Conservation (phyloP, 305 asterid genomes). For the Fraxinus dipetala region DNA sequence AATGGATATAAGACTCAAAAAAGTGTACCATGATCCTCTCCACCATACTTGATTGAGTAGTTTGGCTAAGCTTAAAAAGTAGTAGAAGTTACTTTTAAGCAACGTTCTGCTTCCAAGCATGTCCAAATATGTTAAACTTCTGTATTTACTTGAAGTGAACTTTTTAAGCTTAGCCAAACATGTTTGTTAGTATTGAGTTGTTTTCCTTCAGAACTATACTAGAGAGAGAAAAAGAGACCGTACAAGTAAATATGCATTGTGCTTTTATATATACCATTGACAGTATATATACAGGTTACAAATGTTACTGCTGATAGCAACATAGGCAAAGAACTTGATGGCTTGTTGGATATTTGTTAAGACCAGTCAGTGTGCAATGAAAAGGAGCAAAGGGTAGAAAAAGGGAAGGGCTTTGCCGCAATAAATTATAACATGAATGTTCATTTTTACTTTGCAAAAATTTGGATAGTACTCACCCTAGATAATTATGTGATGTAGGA, state of each 20-base stretch:
- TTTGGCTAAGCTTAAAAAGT: neutral
- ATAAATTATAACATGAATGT: neutral
- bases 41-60: neutral
- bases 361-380: neutral
- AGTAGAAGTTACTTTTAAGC: neutral
- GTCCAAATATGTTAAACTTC: neutral
- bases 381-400: neutral
- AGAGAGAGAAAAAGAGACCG: neutral
- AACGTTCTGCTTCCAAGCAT: neutral
- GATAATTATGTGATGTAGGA: neutral
- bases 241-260: neutral
- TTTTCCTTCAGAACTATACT: neutral
- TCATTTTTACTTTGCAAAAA: neutral
- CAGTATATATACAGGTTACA: neutral
- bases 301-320: neutral
- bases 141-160: neutral
- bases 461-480: neutral
- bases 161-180: neutral
- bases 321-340: neutral
- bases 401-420: neutral
- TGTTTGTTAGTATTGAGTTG: neutral
- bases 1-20: neutral
- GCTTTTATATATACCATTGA: neutral
- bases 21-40: neutral
- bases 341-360: neutral